Conservation (phyloP, 164 flowering plant species). For the Annona cherimola region DNA sequence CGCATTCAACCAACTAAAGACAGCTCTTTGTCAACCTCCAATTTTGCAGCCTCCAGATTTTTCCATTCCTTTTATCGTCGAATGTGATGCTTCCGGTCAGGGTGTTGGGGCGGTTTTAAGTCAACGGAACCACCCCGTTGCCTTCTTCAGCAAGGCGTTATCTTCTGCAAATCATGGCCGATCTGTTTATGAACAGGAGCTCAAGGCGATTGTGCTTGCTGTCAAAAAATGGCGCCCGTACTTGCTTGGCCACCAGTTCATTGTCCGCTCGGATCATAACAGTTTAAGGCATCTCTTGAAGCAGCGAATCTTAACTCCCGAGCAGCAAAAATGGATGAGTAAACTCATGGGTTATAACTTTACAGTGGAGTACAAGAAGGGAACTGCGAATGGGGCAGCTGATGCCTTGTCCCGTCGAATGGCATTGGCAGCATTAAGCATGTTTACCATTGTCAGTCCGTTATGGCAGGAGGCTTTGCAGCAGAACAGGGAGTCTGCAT, state of each 20-base stretch:
- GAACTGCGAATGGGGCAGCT: slow-evolving; percentile 1
- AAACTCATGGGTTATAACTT: slow-evolving; percentile 1
- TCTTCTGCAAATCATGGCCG: no score
- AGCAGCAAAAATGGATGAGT: slow-evolving; percentile 3
- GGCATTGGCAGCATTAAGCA: no score
- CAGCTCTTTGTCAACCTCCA: not conserved
- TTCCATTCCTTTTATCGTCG: no score
- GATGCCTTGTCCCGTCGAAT: not conserved
- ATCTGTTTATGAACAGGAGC: no score
- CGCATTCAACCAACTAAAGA: slow-evolving; percentile 1
- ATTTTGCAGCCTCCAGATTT: not conserved
- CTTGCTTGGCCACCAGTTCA: not conserved
- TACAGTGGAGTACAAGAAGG: not conserved
- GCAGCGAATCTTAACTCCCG: not conserved
- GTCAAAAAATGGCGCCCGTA: not conserved
- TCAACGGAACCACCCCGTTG: no score
- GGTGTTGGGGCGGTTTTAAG: no score
- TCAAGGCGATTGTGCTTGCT: no score
- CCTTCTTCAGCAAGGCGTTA: no score
- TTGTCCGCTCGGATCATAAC: not conserved
- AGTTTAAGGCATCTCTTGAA: not conserved
- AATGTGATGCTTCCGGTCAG: no score
- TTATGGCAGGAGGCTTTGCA: no score
- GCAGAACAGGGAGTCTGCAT: no score
- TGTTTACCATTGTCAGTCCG: no score